Percentiles rank a stretch among this genome's conserved stretches.
These are phyloP conservation scores for Aspergillus flavus DNA, from an alignment of 2,329 filamentous ascomycete species.

Conservation along the genomic window DNA sequence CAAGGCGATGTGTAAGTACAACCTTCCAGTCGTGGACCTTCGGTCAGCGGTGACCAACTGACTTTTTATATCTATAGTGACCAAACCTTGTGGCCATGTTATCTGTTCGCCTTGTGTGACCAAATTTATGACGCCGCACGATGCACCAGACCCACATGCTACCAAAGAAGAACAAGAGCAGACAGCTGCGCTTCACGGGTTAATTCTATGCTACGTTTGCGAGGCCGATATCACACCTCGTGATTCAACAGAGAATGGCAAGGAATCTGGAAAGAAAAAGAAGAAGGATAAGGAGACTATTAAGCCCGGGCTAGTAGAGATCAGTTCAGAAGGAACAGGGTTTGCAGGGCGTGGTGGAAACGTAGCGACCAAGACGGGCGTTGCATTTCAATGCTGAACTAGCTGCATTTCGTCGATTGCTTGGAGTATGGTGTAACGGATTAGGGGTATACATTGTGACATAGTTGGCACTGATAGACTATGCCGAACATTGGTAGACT, in stretches of 20 bases:
- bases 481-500: neutral
- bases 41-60: neutral
- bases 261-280: conserved; percentile 30
- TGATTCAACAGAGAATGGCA: conserved; percentile 31
- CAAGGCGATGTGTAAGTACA: conserved; percentile 65
- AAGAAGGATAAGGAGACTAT: conserved; percentile 57
- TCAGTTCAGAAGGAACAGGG: conserved; percentile 85
- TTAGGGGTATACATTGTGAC: neutral
- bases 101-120: conserved; percentile 82
- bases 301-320: conserved; percentile 72
- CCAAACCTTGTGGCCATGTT: conserved; percentile 89
- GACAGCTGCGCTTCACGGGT: conserved; percentile 39
- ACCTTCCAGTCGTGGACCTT: neutral
- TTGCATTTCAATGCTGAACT: conserved; percentile 81
- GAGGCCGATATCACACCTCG: conserved; percentile 70
- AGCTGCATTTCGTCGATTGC: neutral
- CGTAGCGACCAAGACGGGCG: conserved; percentile 74
- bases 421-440: neutral
- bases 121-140: conserved; percentile 72
- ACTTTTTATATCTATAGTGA: conserved; percentile 49
- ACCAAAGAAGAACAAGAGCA: conserved; percentile 51
- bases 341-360: conserved; percentile 87
- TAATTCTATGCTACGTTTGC: conserved; percentile 80
- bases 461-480: neutral
- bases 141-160: conserved; percentile 63